phyloP scores from a whole-genome alignment of 192 early-diverging fungal species.

The Endogone sp. region DNA sequence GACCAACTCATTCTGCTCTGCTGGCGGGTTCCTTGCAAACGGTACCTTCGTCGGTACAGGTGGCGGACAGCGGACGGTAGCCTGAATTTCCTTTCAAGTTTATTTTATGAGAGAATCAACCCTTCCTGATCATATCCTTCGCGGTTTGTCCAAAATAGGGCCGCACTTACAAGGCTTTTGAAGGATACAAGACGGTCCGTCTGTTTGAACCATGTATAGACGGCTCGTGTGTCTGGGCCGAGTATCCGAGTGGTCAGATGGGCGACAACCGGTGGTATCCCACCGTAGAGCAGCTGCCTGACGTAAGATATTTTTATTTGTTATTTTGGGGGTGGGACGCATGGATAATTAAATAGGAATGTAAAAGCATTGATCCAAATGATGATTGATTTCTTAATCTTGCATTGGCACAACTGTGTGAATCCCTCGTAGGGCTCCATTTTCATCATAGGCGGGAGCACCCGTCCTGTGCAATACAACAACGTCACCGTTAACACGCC shows the following conservation, averaged over 20 bases:
- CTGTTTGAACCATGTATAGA: constrained; percentile 45
- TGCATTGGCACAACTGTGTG: too few species aligned
- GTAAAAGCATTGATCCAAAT: too few species aligned
- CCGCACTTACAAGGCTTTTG: constrained; percentile 22
- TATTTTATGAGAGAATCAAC: constrained; percentile 2
- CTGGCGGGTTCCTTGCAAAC: constrained; percentile 49
- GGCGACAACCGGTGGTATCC: constrained; percentile 34
- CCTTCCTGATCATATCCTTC: too few species aligned
- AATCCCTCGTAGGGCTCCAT: constrained; percentile 50
- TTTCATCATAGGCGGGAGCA: constrained; percentile 53
- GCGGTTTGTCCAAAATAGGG: constrained; percentile 9
- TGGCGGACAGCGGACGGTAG: constrained; percentile 35
- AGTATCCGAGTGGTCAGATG: constrained; percentile 28
- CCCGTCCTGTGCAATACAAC: constrained; percentile 37
- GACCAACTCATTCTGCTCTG: constrained; percentile 57
- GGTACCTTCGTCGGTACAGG: constrained; percentile 52
- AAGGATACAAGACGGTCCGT: constrained; percentile 42
- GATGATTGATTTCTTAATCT: too few species aligned
- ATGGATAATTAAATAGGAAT: too few species aligned
- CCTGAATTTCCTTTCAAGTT: not conserved
- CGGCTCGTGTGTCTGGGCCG: constrained; percentile 37
- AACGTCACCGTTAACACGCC: constrained; percentile 41
- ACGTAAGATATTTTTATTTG: constrained; percentile 26
- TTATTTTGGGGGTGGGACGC: too few species aligned
- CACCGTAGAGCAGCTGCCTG: constrained; percentile 37